These are phyloP conservation scores for Eutrema heterophyllum DNA, from an alignment of 345 rosid species.

Conservation along the genomic window DNA sequence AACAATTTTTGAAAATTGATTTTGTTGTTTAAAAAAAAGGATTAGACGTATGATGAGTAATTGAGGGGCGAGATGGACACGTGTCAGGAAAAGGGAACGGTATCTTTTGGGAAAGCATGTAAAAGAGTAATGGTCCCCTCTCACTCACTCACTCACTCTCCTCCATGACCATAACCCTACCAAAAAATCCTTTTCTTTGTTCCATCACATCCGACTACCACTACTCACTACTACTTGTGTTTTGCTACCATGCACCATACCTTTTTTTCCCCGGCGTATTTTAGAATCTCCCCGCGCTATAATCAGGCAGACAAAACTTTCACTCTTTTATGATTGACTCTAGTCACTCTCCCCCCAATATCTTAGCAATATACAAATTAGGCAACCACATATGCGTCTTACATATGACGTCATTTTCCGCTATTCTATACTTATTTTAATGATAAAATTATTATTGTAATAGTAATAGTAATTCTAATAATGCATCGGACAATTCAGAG, in stretches of 20 bases:
- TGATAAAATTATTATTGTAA: neutral
- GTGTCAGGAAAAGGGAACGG: slow-evolving; percentile 20
- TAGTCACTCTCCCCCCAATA: neutral
- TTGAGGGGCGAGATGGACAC: slow-evolving; percentile 4
- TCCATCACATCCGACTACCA: slow-evolving; percentile 36
- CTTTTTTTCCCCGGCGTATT: neutral
- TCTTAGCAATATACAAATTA: neutral
- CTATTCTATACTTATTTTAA: neutral
- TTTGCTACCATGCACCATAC: slow-evolving; percentile 13
- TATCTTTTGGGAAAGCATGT: slow-evolving; percentile 27
- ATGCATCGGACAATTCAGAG: neutral
- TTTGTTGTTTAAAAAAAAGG: neutral
- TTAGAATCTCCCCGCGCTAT: neutral
- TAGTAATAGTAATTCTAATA: slow-evolving; percentile 1
- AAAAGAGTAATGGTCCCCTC: slow-evolving; percentile 24
- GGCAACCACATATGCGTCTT: slow-evolving; percentile 3
- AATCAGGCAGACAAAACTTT: slow-evolving; percentile 28
- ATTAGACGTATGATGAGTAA: slow-evolving; percentile 29
- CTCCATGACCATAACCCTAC: slow-evolving; percentile 15
- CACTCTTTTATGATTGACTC: slow-evolving; percentile 24
- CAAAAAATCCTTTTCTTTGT: slow-evolving; percentile 17
- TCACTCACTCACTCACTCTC: too few relatives aligned
- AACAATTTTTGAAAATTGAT: neutral
- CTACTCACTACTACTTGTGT: slow-evolving; percentile 18
- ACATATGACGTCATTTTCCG: neutral